These are phyloP conservation scores for Arthrobotrys sinensis DNA, from an alignment of 2,329 filamentous ascomycete species.

Conservation along the genomic window DNA sequence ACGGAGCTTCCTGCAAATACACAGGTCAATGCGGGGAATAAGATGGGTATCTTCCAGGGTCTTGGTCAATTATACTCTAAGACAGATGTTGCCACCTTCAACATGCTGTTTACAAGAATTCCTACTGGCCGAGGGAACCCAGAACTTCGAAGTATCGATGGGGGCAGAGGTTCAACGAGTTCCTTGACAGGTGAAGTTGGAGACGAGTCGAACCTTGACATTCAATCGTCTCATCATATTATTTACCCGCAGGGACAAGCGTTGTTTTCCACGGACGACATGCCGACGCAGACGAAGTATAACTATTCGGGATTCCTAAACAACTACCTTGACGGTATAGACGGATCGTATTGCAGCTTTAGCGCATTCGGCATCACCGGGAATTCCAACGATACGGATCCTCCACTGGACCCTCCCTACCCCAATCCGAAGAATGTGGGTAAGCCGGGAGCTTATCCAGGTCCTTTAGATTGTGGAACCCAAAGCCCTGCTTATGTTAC, in stretches of 20 bases:
- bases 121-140: constrained; percentile 67
- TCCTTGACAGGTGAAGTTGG: constrained; percentile 65
- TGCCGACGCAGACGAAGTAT: constrained; percentile 62
- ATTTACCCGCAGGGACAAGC: constrained; percentile 72
- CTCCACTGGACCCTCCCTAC: constrained; percentile 71
- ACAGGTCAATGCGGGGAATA: constrained; percentile 66
- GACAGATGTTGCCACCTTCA: constrained; percentile 68
- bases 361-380: constrained; percentile 71
- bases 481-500: constrained; percentile 74
- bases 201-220: constrained; percentile 70
- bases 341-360: constrained; percentile 72
- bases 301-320: constrained; percentile 67
- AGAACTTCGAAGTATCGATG: constrained; percentile 67
- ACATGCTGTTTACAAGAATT: constrained; percentile 66
- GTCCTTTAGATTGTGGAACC: constrained; percentile 69
- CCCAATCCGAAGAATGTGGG: constrained; percentile 70
- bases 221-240: constrained; percentile 70
- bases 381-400: constrained; percentile 67
- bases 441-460: constrained; percentile 70
- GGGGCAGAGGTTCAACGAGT: constrained; percentile 65
- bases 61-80: constrained; percentile 68
- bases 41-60: constrained; percentile 69
- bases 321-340: constrained; percentile 72
- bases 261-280: constrained; percentile 70
- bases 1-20: constrained; percentile 63